Evolutionary conservation across 2,329 filamentous ascomycete species (phyloP), one percentile per base, ranked within the genome.

Genomic region (Bertia moriformis): DNA sequence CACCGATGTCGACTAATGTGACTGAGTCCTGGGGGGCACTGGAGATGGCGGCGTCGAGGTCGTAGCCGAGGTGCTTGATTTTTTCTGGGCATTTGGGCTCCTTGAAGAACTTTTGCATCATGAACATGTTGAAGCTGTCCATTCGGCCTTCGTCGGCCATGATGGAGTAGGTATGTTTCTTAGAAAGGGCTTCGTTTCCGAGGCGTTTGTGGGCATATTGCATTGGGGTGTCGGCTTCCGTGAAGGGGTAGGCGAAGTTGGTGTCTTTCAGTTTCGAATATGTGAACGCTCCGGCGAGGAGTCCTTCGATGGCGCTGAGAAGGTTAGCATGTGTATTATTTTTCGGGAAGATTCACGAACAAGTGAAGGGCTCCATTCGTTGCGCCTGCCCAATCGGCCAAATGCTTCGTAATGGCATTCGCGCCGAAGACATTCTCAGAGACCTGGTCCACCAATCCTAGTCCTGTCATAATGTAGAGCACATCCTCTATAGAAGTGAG

Each of bases 401-500:
- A 49, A 43, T 58, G 56, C 18, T 41, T 47, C 4, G 57, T 59
- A 27, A 58, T 50, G 14, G 45, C 46, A 40, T 60, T 59, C 12
- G 53, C 49, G 14, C 38, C 40, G 43, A 51, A 60, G 4, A 48
- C 35, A 20, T 51, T 46, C n/a, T 57, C 54, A 18, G 46, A 46
- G 15, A 52, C 46, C 30, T 51, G 44, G 2, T 59, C 53, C 2
- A 59, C 49, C 10, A 60, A 46, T 4, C 52, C 52, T 4, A 60
- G 42, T 4, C 56, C 57, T 10, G 56, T 47, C 51, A 60, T 55
- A 4, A 55, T 51, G 41, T 49, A 58, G 3, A 60, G 50, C 1
- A 51, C 51, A 35, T 60, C 57, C 42, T 55, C 57, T 60, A 38
- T n/a, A n/a, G n/a, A n/a, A n/a, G n/a, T n/a, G n/a, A n/a, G n/a